Evolutionary conservation across 1,139 yeast genomes (phyloP), one percentile per base, ranked within the genome.

Genomic region (Geotrichum phurueaensis): DNA sequence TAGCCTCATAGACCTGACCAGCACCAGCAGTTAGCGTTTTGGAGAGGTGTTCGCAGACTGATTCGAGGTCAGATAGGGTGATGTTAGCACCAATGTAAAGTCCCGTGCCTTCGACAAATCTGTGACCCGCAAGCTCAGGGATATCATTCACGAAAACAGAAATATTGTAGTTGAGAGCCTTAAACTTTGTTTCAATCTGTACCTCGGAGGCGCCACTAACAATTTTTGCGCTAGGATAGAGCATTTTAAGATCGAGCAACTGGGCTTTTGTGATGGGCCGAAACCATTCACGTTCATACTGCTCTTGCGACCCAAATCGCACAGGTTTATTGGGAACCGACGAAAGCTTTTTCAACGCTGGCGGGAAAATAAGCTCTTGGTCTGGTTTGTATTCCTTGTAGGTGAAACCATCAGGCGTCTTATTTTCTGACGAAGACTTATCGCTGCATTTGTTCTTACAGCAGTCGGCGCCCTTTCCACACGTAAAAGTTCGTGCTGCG

Each of bases 161-260:
- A 7, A 76, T 73, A 51, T 70, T 68, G 64, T 78, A 78, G 62
- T 76, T 71, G 57, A 77, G 74, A 25, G 76, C 77, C 63, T 77
- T 76, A 66, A 77, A 74, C 62, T 77, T 77, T 56, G 75, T 76
- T 62, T 78, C 81, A 48, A 78, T 77, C 62, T 78, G 81, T 48
- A 78, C 73, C 64, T 78, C 81, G 12, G 80, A 77, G 1, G 81
- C 79, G 51, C 81, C 81, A 25, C 78, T 77, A n/a, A 78, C 79
- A 31, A 78, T 57, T 64, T 78, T 78, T n/a, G 75, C 71, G 7
- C 62, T 59, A 1, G 80, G 79, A 61, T 74, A 74, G 51, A 67
- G 65, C 47, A 67, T 62, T 61, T 74, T 70, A 51, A 78, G 66
- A 22, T 74, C 72, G 7, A 75, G 67, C 33, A 78, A 70, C 64